These are phyloP conservation scores for Phytophthora citrophthora DNA, from an alignment of 352 stramenopile species.

Conservation along the genomic window DNA sequence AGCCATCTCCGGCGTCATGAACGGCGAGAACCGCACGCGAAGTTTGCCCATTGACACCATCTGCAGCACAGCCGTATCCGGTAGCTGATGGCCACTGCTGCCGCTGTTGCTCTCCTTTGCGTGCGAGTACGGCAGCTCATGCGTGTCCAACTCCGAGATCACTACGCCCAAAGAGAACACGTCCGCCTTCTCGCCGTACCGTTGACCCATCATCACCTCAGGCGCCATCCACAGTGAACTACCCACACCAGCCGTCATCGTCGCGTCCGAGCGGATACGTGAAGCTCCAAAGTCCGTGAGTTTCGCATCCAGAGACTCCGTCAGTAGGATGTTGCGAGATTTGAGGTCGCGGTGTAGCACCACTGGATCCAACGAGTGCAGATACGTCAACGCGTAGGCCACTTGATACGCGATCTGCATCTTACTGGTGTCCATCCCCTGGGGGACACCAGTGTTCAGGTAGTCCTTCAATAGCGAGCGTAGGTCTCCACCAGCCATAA, in stretches of 20 bases:
- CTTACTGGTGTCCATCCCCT: slow-evolving; percentile 36
- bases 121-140: slow-evolving; percentile 24
- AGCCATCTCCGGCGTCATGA: slow-evolving; percentile 20
- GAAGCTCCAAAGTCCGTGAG: slow-evolving; percentile 58
- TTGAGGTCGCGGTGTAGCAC: slow-evolving; percentile 67
- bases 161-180: slow-evolving; percentile 47
- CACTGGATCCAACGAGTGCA: slow-evolving; percentile 30
- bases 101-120: slow-evolving; percentile 10
- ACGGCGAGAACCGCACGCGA: slow-evolving; percentile 26
- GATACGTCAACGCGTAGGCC: slow-evolving; percentile 35
- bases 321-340: slow-evolving; percentile 68
- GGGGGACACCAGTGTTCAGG: slow-evolving; percentile 6
- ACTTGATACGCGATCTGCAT: slow-evolving; percentile 42
- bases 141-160: slow-evolving; percentile 37
- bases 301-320: slow-evolving; percentile 40
- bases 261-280: slow-evolving; percentile 23
- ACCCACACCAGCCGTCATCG: slow-evolving; percentile 33
- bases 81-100: slow-evolving; percentile 5
- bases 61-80: slow-evolving; percentile 36
- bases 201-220: slow-evolving; percentile 44
- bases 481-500: slow-evolving; percentile 55
- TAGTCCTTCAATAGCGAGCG: slow-evolving; percentile 44
- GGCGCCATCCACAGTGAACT: slow-evolving; percentile 40
- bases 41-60: slow-evolving; percentile 33
- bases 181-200: slow-evolving; percentile 47